Evolutionary conservation across 1,284 basidiomycete species (phyloP), one percentile per base, ranked within the genome.

Genomic region (Ceratobasidium sp.): DNA sequence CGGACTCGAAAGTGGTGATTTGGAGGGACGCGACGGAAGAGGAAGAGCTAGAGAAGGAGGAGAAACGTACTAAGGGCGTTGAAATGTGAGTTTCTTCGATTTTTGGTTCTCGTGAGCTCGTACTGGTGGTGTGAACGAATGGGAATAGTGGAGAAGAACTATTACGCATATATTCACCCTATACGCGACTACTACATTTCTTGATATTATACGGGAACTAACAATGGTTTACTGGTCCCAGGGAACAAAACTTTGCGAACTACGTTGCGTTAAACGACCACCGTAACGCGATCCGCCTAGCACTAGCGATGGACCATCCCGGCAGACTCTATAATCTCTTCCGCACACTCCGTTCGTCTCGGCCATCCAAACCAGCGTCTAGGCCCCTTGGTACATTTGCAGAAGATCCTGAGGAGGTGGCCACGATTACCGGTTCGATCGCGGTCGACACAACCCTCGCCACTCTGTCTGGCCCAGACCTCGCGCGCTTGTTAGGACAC

Each of bases 231-330:
- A 17, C 59, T 7, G 53, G 22, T 14, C 11, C 11, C 82, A 97
- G 95, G 81, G 96, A 99, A 81, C 97, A 99, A 88, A 94, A 98
- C 80, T 97, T 98, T 82, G 83, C 89, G 79, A 99, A 99, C 82
- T 97, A 95, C 80, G 85, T 99, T 76, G 86, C 90, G 8, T 84
- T 97, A 76, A 90, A 93, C 78, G 97, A 99, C 83, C 99, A 98
- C 84, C 90, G 90, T 71, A 91, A 90, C 79, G 98, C 97, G 0
- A 97, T 99, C 79, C 86, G 92, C 77, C 88, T 99, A 57, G 96
- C 97, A 2, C 87, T 99, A 72, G 89, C 91, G 2, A 96, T 99
- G 91, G 89, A 92, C 73, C 97, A 99, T 80, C 97, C 98, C 15
- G 94, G 95, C 31, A 90, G 97, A 22, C 86, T 99, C 19, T 85